Evolutionary conservation across 2,329 filamentous ascomycete genomes (phyloP).

Genomic region (Cercospora brassicicola): DNA sequence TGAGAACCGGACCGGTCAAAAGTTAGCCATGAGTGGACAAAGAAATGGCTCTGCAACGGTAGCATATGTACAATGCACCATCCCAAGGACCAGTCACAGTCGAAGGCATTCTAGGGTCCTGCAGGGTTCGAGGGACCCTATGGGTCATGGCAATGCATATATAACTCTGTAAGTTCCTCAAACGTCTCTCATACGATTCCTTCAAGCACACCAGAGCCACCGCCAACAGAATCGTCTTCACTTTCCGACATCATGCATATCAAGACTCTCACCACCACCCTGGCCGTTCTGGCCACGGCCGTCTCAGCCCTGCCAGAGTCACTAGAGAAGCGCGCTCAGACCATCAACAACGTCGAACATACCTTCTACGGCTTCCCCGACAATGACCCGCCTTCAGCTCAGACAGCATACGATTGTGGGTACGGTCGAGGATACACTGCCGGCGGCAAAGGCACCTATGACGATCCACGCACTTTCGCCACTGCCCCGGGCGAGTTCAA

Average conservation of each 20-base stretch:
- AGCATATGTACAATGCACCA: neutral
- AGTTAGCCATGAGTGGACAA: neutral
- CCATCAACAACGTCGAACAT: slow-evolving; percentile 20
- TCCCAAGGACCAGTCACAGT: neutral
- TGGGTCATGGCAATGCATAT: neutral
- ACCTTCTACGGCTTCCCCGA: slow-evolving; percentile 36
- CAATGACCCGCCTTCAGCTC: slow-evolving; percentile 32
- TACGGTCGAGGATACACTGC: slow-evolving; percentile 35
- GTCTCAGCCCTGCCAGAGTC: slow-evolving; percentile 9
- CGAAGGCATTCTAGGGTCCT: neutral
- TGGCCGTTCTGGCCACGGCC: neutral
- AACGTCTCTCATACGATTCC: neutral
- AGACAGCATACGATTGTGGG: slow-evolving; percentile 34
- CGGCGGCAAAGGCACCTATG: slow-evolving; percentile 47
- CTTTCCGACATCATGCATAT: neutral
- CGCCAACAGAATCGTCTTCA: neutral
- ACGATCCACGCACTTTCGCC: slow-evolving; percentile 49
- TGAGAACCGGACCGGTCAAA: neutral
- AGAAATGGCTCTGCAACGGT: slow-evolving; percentile 1
- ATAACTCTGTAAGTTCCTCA: neutral
- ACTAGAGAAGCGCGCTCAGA: slow-evolving; percentile 18
- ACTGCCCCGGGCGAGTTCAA: slow-evolving; percentile 45
- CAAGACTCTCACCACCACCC: neutral
- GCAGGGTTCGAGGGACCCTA: neutral
- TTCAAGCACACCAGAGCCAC: neutral